Percentiles rank a stretch among this genome's conserved stretches.
Conservation (phyloP, 2,329 filamentous ascomycete species). For the Pezicula radicicola region DNA sequence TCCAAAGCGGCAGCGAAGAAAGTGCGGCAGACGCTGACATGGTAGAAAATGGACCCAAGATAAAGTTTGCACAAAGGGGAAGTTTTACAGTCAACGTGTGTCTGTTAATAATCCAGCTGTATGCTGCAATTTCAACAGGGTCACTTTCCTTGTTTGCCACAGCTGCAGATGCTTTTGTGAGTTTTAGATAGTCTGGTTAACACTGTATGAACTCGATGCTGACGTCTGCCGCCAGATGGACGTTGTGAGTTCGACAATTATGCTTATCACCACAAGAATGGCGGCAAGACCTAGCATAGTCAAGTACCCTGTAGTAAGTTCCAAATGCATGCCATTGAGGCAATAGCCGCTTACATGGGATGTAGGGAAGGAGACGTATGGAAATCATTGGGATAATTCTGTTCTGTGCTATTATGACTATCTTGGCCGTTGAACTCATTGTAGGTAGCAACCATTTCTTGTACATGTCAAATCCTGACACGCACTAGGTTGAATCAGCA, state of each 20-base stretch:
- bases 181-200: constrained; percentile 20
- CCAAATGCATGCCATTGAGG: constrained; percentile 4
- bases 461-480: constrained; percentile 15
- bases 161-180: constrained; percentile 60
- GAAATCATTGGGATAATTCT: constrained; percentile 65
- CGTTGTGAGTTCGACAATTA: constrained; percentile 60
- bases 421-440: constrained; percentile 59
- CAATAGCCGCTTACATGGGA: constrained; percentile 3
- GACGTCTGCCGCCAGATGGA: constrained; percentile 46
- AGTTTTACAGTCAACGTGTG: constrained; percentile 50
- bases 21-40: constrained; percentile 47
- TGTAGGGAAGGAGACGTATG: constrained; percentile 54
- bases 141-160: constrained; percentile 63
- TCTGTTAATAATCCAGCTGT: constrained; percentile 55
- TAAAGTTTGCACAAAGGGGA: constrained; percentile 51
- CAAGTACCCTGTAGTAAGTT: constrained; percentile 55
- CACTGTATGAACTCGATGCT: constrained; percentile 2
- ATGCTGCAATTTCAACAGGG: constrained; percentile 54
- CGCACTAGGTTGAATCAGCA: constrained; percentile 48
- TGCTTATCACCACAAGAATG: constrained; percentile 57
- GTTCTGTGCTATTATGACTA: constrained; percentile 65
- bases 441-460: constrained; percentile 32
- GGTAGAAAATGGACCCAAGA: constrained; percentile 45
- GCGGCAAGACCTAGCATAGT: constrained; percentile 58
- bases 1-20: constrained; percentile 54